Conservation (phyloP, 345 rosid genomes). For the Rhodomyrtus tomentosa region DNA sequence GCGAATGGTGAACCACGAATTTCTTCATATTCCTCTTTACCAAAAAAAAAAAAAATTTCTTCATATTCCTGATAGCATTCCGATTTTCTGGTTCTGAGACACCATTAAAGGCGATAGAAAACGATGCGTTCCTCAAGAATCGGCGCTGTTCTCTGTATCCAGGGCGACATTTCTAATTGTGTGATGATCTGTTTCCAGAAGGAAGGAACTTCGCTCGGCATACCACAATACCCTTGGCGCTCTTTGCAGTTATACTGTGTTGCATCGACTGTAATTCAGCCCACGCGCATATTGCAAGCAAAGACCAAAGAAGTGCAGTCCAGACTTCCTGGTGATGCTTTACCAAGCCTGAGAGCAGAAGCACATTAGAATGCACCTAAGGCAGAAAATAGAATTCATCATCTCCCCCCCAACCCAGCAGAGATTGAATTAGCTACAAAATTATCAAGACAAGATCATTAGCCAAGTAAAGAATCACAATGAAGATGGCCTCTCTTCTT, state of each 20-base stretch:
- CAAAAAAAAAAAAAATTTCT: too few relatives aligned
- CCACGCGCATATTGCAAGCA: neutral
- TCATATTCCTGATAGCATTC: neutral
- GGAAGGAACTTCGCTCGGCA: neutral
- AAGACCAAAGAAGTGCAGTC: neutral
- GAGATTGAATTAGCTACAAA: neutral
- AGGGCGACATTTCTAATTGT: neutral
- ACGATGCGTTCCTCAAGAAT: neutral
- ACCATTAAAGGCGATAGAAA: neutral
- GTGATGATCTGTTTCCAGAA: neutral
- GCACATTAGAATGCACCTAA: neutral
- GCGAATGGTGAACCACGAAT: neutral
- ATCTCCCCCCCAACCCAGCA: neutral
- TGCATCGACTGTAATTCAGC: neutral
- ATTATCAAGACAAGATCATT: neutral
- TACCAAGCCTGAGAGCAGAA: neutral
- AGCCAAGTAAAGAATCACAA: neutral
- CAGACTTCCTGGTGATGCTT: neutral
- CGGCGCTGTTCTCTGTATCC: neutral
- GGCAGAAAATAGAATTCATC: neutral
- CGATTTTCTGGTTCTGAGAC: neutral
- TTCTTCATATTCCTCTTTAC: neutral
- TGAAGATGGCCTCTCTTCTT: neutral
- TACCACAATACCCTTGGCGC: neutral
- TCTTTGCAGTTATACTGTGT: neutral